Evolutionary conservation across 257 asterid genomes (phyloP).

Genomic region (Leonotis leonurus): DNA sequence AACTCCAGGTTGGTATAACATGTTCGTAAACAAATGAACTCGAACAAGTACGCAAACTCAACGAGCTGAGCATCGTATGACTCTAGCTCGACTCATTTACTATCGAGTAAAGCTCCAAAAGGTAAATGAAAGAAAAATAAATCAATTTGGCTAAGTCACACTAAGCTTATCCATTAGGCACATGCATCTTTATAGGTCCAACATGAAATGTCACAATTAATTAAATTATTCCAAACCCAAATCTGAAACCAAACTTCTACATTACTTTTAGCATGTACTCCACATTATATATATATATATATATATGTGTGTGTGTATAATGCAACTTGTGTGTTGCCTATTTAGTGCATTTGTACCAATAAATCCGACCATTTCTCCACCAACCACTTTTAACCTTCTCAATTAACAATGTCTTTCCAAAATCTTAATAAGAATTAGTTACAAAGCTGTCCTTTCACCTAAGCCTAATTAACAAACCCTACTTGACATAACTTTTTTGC

Average conservation of each 20-base stretch:
- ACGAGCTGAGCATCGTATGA: too few species aligned
- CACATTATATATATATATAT: neutral
- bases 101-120: too few species aligned
- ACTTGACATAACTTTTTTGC: constrained; percentile 29
- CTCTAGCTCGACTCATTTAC: too few species aligned
- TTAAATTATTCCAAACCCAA: neutral
- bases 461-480: constrained; percentile 16
- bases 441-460: neutral
- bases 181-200: constrained; percentile 1
- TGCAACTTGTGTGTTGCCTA: constrained; percentile 14
- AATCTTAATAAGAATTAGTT: neutral
- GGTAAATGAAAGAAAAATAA: neutral
- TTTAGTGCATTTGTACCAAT: neutral
- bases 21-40: too few species aligned
- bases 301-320: neutral
- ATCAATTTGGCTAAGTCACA: neutral
- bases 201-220: neutral
- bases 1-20: too few species aligned
- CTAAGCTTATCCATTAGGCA: constrained; percentile 6
- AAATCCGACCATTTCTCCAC: neutral
- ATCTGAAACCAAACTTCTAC: neutral
- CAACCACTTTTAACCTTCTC: neutral
- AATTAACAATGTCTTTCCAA: neutral
- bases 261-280: constrained; percentile 3
- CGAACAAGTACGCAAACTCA: too few species aligned